A percentile compares a stretch with the other conserved stretches of the same genome.
These are phyloP conservation scores for Hebeloma cylindrosporum DNA, from an alignment of 768 basidiomycete genomes.

Conservation along the genomic window DNA sequence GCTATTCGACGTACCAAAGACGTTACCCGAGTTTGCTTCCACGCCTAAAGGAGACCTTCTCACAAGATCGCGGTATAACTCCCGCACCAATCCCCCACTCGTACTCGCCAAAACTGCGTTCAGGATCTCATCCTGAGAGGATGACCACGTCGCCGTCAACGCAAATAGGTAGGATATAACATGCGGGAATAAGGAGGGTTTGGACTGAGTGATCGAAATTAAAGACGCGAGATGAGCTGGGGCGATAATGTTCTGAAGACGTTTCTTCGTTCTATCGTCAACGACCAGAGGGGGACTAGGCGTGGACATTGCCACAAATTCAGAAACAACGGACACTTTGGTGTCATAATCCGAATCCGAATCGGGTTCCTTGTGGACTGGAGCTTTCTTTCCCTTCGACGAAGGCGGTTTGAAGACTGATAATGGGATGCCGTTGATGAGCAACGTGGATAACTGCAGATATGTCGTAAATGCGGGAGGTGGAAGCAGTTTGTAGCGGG, in stretches of 20 bases:
- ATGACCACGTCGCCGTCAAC: slow-evolving; percentile 60
- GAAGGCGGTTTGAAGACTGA: slow-evolving; percentile 34
- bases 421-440: slow-evolving; percentile 55
- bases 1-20: slow-evolving; percentile 26
- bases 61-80: slow-evolving; percentile 71
- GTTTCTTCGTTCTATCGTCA: slow-evolving; percentile 61
- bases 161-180: slow-evolving; percentile 61
- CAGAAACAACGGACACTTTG: slow-evolving; percentile 35
- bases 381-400: slow-evolving; percentile 1
- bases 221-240: slow-evolving; percentile 55
- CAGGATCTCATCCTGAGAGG: slow-evolving; percentile 56
- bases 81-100: slow-evolving; percentile 65
- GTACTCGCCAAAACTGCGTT: slow-evolving; percentile 47
- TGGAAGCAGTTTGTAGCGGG: slow-evolving; percentile 55
- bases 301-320: slow-evolving; percentile 25
- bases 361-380: slow-evolving; percentile 26
- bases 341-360: slow-evolving; percentile 44
- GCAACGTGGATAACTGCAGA: slow-evolving; percentile 47
- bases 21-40: slow-evolving; percentile 37
- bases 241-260: slow-evolving; percentile 57
- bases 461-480: slow-evolving; percentile 49
- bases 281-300: slow-evolving; percentile 38
- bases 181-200: slow-evolving; percentile 39
- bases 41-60: slow-evolving; percentile 61
- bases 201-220: slow-evolving; percentile 42